These are phyloP conservation scores for Exserohilum turcica DNA, from an alignment of 2,329 filamentous ascomycete genomes.

Conservation along the genomic window DNA sequence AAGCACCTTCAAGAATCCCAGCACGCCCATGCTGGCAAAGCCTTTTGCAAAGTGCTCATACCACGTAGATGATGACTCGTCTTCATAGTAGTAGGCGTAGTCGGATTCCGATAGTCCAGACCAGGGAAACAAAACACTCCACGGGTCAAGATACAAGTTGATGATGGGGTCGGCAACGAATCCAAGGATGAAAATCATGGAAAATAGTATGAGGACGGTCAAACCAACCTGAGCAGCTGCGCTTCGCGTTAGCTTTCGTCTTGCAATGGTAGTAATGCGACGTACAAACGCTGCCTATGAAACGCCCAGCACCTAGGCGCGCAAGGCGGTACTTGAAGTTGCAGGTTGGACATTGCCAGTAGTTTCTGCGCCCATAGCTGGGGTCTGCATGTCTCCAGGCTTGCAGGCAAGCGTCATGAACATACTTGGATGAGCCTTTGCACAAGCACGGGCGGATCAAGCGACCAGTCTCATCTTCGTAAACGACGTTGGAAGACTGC, in stretches of 20 bases:
- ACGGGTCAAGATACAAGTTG: slow-evolving; percentile 82
- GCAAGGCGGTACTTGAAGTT: slow-evolving; percentile 80
- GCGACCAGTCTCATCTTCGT: slow-evolving; percentile 75
- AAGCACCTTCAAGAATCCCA: slow-evolving; percentile 83
- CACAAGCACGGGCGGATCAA: slow-evolving; percentile 90
- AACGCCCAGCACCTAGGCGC: slow-evolving; percentile 74
- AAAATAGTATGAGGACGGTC: slow-evolving; percentile 72
- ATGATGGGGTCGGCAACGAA: slow-evolving; percentile 94
- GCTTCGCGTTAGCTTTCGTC: slow-evolving; percentile 18
- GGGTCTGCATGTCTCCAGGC: slow-evolving; percentile 80
- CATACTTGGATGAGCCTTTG: slow-evolving; percentile 90
- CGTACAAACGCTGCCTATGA: slow-evolving; percentile 56
- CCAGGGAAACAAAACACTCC: slow-evolving; percentile 49
- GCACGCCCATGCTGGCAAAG: slow-evolving; percentile 82
- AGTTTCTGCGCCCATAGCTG: slow-evolving; percentile 67
- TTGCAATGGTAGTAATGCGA: neutral
- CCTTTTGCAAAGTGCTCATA: slow-evolving; percentile 85
- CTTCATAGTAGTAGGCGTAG: slow-evolving; percentile 39
- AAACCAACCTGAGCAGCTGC: slow-evolving; percentile 67
- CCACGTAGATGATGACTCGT: slow-evolving; percentile 64
- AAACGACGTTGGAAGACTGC: slow-evolving; percentile 65
- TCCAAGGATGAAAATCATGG: slow-evolving; percentile 79
- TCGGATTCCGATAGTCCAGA: slow-evolving; percentile 23
- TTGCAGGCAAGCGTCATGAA: slow-evolving; percentile 88
- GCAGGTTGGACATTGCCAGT: slow-evolving; percentile 88